A percentile compares a stretch with the other conserved stretches of the same genome.
phyloP scores from a whole-genome alignment of 805 yeast genomes.

The Spencermartinsiella europaea region DNA sequence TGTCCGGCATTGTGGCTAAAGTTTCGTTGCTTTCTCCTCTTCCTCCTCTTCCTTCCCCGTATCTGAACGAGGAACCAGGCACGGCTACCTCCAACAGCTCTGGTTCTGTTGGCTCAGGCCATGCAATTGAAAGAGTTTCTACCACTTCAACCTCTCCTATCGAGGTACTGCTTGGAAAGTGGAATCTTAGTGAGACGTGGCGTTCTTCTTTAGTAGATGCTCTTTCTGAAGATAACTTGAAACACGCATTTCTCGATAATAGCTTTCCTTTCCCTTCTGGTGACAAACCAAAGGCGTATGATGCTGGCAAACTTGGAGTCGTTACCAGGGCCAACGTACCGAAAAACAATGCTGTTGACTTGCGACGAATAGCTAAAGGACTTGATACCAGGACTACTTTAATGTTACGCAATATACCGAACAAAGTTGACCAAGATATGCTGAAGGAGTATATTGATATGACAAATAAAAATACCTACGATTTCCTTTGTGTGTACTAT shows the following conservation, averaged over 20 bases:
- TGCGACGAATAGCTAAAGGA: slow-evolving; percentile 38
- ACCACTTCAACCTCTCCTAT: not conserved
- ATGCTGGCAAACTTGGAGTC: slow-evolving; percentile 7
- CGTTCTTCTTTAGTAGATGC: slow-evolving; percentile 2
- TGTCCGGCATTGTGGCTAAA: not conserved
- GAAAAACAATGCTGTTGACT: slow-evolving; percentile 35
- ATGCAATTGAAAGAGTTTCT: not conserved
- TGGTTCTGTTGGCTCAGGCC: not conserved
- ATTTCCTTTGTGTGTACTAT: slow-evolving; percentile 35
- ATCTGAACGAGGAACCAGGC: not conserved
- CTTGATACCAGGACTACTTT: slow-evolving; percentile 43
- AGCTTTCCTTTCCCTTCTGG: not conserved
- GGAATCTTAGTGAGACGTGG: not conserved
- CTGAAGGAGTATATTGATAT: slow-evolving; percentile 43
- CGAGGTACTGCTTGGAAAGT: not conserved
- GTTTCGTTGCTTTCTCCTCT: not conserved
- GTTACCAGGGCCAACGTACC: slow-evolving; percentile 30
- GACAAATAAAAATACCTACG: slow-evolving; percentile 37
- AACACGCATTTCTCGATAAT: slow-evolving; percentile 2
- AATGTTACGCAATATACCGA: slow-evolving; percentile 53
- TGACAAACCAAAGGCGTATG: not conserved
- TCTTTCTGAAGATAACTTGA: slow-evolving; percentile 4
- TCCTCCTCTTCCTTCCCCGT: not conserved
- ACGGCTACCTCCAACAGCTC: not conserved
- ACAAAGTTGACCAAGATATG: slow-evolving; percentile 43